Base-by-base conservation (phyloP, 345 rosid genomes). In the Syzygium aqueum region DNA sequence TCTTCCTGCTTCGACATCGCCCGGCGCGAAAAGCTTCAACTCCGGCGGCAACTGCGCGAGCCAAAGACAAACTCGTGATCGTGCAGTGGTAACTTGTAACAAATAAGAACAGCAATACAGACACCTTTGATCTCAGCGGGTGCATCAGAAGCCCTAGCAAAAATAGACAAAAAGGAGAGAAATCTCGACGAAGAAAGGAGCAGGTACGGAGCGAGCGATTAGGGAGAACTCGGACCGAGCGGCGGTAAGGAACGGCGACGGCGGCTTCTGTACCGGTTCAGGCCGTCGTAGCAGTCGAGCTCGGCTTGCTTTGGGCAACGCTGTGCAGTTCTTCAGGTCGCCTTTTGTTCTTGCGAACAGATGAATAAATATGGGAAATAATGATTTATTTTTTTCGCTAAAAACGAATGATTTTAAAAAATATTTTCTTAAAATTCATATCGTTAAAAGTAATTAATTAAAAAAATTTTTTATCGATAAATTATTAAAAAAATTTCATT, bases 1-100 rank as follows among this genome's bases (percentile, higher is more conserved):
- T 92, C 95, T 67, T 90, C 87, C 51, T 89, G 13, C 33, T 57
- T 43, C 61, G 57, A 53, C 86, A 84, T 84, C 86, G 46, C 57
- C 25, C 86, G 37, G 86, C 50, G 61, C 5, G 11, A 53, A 11
- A 22, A n/a, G 49, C 30, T 30, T 53, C 86, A 4, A 92, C 91
- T 87, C 89, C 85, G 43, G 86, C 40, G 33, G 85, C 54, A 19
- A 84, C 85, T 49, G 46, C 63, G 40, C 77, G 25, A 56, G 37
- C 85, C 51, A 46, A 80, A 46, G 85, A n/a, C 30, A 30, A 30
- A 27, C 49, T 37, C 82, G 7, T 23, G 49, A 21, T 73, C 15
- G 23, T 10, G 82, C 49, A 21, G 49, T 21, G 12, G 12, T 50
- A 50, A 50, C 46, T 43, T 12, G 30, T 12, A 5, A 27, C n/a